phyloP scores from a whole-genome alignment of 768 basidiomycete species.

The Naganishia vishniacii region DNA sequence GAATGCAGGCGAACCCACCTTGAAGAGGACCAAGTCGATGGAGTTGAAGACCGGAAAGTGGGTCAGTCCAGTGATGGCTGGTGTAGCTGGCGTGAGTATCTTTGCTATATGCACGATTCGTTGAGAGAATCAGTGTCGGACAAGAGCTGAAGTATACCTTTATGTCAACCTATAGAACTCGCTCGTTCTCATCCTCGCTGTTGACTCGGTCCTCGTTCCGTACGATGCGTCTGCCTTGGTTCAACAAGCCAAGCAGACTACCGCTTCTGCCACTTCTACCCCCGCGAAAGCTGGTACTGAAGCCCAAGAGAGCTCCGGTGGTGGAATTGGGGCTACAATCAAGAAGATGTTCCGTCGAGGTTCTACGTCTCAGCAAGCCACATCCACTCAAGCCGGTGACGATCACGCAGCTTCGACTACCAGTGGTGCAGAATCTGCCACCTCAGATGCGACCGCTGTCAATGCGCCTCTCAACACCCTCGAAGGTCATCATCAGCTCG shows the following conservation, averaged over 20 bases:
- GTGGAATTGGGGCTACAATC: conserved; percentile 17
- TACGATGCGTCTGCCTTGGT: not conserved
- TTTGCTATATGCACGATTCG: too few relatives aligned
- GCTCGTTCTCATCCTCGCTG: conserved; percentile 3
- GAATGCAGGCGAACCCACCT: not conserved
- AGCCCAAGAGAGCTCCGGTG: not conserved
- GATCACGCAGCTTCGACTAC: not conserved
- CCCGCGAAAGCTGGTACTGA: not conserved
- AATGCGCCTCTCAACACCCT: conserved; percentile 3
- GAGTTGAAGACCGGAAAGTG: conserved; percentile 18
- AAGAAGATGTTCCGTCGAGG: conserved; percentile 19
- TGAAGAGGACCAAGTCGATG: conserved; percentile 18
- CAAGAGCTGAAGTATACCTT: not conserved
- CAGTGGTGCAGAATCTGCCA: not conserved
- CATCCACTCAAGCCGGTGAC: not conserved
- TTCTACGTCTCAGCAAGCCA: conserved; percentile 1
- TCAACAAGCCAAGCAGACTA: not conserved
- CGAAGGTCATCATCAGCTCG: conserved; percentile 13
- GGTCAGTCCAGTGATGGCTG: conserved; percentile 18
- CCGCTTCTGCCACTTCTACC: not conserved
- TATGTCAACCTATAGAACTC: conserved; percentile 1
- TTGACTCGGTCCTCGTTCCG: conserved; percentile 12
- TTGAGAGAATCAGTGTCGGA: not conserved
- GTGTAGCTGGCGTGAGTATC: conserved; percentile 13
- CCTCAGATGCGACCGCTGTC: conserved; percentile 9